Base-by-base conservation (phyloP, 1,139 yeast genomes). In the Nakaseomyces sp. region DNA sequence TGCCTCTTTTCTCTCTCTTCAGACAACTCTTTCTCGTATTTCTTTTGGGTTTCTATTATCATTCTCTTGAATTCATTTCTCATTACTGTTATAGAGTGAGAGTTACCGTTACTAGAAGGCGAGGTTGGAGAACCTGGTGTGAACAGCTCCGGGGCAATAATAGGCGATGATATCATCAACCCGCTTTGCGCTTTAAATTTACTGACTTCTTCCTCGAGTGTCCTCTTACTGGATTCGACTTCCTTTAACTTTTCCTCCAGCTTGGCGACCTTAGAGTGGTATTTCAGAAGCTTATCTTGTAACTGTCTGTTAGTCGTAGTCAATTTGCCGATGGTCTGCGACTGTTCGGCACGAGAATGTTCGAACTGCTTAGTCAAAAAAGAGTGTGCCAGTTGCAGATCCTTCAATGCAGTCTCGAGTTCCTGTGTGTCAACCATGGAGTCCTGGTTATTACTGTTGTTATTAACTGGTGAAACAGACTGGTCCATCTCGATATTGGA, bases 381-480 rank as follows among this genome's bases (percentile, higher is more conserved):
- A 39, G 50, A 60, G 43, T 63, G 64, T 8, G 67, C 67, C 32
- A 63, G 44, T 45, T 62, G 61, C 26, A 63, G 44, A 47, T 63
- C 67, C 24, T 55, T 51, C 28, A 61, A 52, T 3, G 66, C 66
- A 2, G 59, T 57, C 35, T 55, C 51, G 24, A 56, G 43, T 16
- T 54, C 58, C 33, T 43, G 17, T 32, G 35, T 15, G 38, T 43
- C 35, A 8, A 32, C 24, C 32, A 30, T 30, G 17, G 8, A 8
- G 7, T 32, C 32, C 8, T 10, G 10, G 33, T 25, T 20, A 24
- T 33, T 24, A 2, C 30, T 30, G 7, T 10, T 10, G 33, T 25
- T 20, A 24, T 33, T 24, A 2, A 20, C 29, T 26, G 19, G 36
- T 15, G 44, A 20, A 2, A 43, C 24, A 15, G 22, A 10, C 5